phyloP scores from a whole-genome alignment of 371 early-diverging fungal species.

The Mortierella sp. region DNA sequence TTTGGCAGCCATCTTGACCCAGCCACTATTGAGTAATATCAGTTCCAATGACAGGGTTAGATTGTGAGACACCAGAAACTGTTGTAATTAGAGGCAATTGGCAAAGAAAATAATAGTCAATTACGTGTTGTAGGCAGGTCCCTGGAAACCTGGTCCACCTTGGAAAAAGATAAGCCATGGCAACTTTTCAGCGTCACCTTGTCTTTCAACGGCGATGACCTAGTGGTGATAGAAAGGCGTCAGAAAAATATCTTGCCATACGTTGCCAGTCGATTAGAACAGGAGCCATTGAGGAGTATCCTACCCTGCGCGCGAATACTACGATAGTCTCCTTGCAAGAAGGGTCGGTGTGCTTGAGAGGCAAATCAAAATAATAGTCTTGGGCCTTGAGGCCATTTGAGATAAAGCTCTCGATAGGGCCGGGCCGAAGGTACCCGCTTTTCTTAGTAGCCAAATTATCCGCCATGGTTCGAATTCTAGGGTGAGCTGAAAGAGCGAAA shows the following conservation, averaged over 20 bases:
- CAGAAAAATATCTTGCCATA: not conserved
- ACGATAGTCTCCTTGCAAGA: slow-evolving; percentile 46
- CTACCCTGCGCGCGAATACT: slow-evolving; percentile 50
- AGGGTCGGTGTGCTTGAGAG: slow-evolving; percentile 38
- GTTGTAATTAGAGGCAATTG: too few species aligned
- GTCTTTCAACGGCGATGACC: slow-evolving; percentile 48
- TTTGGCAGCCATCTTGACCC: slow-evolving; percentile 74
- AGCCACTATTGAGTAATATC: slow-evolving; percentile 58
- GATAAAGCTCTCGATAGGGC: slow-evolving; percentile 45
- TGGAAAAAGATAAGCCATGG: slow-evolving; percentile 56
- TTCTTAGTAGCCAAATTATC: slow-evolving; percentile 5
- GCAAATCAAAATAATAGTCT: slow-evolving; percentile 56
- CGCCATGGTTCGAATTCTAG: not conserved
- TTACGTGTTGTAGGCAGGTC: slow-evolving; percentile 55
- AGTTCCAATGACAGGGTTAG: not conserved
- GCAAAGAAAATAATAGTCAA: not conserved
- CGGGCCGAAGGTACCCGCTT: slow-evolving; percentile 41
- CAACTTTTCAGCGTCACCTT: slow-evolving; percentile 45
- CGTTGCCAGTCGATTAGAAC: not conserved
- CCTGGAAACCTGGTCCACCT: slow-evolving; percentile 55
- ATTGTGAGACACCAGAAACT: not conserved
- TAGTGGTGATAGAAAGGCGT: slow-evolving; percentile 1
- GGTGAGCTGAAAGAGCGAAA: not conserved
- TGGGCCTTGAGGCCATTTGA: slow-evolving; percentile 48
- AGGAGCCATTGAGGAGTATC: not conserved